Evolutionary conservation across 1,284 basidiomycete species (phyloP).

Genomic region (Boletellus sp.): DNA sequence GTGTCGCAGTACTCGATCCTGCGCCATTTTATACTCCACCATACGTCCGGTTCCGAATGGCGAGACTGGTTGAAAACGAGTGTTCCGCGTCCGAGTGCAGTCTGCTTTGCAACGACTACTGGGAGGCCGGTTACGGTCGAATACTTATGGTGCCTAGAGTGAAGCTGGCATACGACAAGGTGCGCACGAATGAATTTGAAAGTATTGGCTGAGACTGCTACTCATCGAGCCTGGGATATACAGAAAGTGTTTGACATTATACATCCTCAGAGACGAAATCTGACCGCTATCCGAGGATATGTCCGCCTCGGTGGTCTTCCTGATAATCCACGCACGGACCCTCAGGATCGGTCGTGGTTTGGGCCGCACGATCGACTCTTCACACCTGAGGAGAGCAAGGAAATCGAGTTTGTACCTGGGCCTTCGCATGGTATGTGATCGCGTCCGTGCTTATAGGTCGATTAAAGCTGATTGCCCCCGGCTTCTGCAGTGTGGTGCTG

Average conservation of each 20-base stretch:
- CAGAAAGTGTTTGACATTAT: constrained; percentile 91
- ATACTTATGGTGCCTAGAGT: constrained; percentile 96
- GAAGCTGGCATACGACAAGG: constrained; percentile 90
- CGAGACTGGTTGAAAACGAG: constrained; percentile 74
- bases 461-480: constrained; percentile 3
- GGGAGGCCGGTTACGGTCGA: constrained; percentile 87
- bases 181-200: constrained; percentile 35
- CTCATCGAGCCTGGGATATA: constrained; percentile 7
- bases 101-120: constrained; percentile 94
- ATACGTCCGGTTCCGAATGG: constrained; percentile 92
- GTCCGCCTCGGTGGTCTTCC: constrained; percentile 86
- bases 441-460: neutral
- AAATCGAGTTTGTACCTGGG: constrained; percentile 72
- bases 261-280: constrained; percentile 82
- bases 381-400: constrained; percentile 78
- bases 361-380: constrained; percentile 93
- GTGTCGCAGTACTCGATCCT: constrained; percentile 89
- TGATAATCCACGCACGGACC: constrained; percentile 90
- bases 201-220: neutral
- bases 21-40: constrained; percentile 88
- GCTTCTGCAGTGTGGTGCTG: constrained; percentile 83
- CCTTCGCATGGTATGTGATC: constrained; percentile 79
- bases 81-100: constrained; percentile 92
- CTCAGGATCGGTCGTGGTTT: constrained; percentile 92
- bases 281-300: constrained; percentile 92